Percentiles rank a stretch among this genome's conserved stretches.
Conservation (phyloP, 257 asterid genomes). For the Misopates orontium region DNA sequence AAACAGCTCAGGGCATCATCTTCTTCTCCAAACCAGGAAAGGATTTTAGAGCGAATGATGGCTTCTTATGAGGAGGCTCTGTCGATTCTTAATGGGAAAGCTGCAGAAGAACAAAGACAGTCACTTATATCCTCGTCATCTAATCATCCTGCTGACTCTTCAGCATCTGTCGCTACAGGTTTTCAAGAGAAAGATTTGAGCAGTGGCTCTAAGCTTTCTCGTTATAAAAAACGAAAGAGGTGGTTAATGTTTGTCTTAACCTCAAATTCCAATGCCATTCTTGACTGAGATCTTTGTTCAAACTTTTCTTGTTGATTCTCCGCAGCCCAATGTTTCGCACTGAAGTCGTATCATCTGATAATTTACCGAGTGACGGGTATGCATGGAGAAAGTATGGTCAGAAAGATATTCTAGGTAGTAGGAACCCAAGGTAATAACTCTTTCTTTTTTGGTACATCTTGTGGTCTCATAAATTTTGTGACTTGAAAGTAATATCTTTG, state of each 20-base stretch:
- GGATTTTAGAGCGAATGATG: conserved; percentile 21
- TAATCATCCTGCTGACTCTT: conserved; percentile 15
- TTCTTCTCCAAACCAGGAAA: conserved; percentile 18
- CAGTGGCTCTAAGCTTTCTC: not conserved
- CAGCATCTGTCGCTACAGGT: not conserved
- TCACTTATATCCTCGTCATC: conserved; percentile 4
- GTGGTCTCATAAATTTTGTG: no score
- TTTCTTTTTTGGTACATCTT: not conserved
- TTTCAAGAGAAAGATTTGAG: not conserved
- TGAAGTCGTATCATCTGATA: not conserved
- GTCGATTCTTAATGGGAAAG: conserved; percentile 22
- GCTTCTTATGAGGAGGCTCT: conserved; percentile 33
- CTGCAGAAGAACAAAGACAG: conserved; percentile 21
- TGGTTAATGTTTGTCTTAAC: not conserved
- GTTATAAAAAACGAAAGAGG: not conserved
- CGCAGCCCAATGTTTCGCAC: not conserved
- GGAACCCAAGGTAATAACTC: conserved; percentile 28
- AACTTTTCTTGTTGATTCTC: conserved; percentile 17
- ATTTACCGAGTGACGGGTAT: not conserved
- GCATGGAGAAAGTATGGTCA: no score
- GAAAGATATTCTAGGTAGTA: not conserved
- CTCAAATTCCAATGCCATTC: not conserved
- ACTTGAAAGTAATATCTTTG: not conserved
- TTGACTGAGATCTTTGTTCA: conserved; percentile 16
- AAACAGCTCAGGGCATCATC: conserved; percentile 22